These are phyloP conservation scores for Tetrahymena elliotti DNA, from an alignment of 73 alveolate species.

Conservation along the genomic window DNA sequence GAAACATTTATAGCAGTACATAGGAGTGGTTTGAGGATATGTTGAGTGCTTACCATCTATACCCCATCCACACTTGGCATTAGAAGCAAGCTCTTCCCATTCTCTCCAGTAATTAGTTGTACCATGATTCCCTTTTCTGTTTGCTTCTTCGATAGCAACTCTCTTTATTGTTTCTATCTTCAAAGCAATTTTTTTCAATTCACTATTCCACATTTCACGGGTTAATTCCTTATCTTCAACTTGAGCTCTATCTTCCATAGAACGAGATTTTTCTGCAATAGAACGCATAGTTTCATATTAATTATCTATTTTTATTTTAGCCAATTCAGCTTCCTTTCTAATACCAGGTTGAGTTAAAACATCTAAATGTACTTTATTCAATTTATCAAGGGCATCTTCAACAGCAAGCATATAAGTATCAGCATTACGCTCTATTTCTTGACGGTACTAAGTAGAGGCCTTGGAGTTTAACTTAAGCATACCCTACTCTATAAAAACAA, in stretches of 20 bases:
- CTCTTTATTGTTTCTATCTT: neutral
- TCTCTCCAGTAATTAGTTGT: neutral
- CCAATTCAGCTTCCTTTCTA: neutral
- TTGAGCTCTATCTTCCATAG: neutral
- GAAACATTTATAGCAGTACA: neutral
- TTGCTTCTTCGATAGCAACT: neutral
- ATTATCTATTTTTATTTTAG: neutral
- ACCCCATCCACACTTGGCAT: neutral
- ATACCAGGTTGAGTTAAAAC: neutral
- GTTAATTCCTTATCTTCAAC: neutral
- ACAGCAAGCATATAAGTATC: neutral
- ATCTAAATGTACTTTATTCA: neutral
- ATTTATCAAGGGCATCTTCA: neutral
- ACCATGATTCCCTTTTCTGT: neutral
- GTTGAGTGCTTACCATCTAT: neutral
- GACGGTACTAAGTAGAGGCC: neutral
- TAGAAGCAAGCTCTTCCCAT: neutral
- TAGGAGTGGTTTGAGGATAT: neutral
- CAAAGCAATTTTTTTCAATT: neutral
- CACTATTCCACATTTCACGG: slow-evolving; percentile 2
- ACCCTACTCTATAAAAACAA: neutral
- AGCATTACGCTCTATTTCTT: neutral
- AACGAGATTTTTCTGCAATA: neutral
- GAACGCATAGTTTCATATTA: neutral
- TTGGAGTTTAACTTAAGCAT: neutral